Evolutionary conservation across 202 grass and related monocot species (phyloP), one percentile per base, ranked within the genome.

Genomic region (Digitaria exilis): DNA sequence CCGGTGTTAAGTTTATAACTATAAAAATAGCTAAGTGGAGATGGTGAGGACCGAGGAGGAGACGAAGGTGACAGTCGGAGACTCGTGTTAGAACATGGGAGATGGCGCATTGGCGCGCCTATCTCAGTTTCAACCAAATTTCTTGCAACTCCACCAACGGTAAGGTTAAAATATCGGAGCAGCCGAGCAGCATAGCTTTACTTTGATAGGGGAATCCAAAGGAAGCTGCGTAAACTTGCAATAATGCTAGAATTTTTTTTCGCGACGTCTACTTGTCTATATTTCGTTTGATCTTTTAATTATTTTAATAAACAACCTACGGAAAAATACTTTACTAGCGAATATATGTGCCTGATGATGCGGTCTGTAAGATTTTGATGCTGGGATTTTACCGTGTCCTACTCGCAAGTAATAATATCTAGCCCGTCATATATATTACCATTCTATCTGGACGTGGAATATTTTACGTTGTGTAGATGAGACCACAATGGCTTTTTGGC

Each of bases 11-110:
- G 65, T 78, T 58, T 58, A 46, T 58, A 46, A 7, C 13, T 70
- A 37, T 76, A 85, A 75, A 89, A 82, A 41, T 85, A 55, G 79
- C 9, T 42, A 45, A 85, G 79, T 86, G 79, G 79, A 55, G 74
- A 86, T 17, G 83, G 66, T 89, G 78, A 78, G 66, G 41, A 71
- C 9, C 16, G 65, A 43, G 64, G 32, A 21, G 78, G 78, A 69
- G 21, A 14, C 4, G 83, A 86, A 82, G 79, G 50, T 75, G 88
- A 90, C 88, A 55, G 30, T 85, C 31, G 30, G 55, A 78, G 84
- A 86, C 88, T 65, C 77, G 64, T 81, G 62, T 64, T 84, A 54
- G 61, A 50, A 51, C n/a, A 73, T 78, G 26, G 30, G 16, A 25
- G 24, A 14, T 7, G 45, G 29, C 29, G 65, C 21, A 30, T 45